Evolutionary conservation across 225 moss, liverwort and hornwort genomes (phyloP).

Genomic region (Anthoceros angustus): DNA sequence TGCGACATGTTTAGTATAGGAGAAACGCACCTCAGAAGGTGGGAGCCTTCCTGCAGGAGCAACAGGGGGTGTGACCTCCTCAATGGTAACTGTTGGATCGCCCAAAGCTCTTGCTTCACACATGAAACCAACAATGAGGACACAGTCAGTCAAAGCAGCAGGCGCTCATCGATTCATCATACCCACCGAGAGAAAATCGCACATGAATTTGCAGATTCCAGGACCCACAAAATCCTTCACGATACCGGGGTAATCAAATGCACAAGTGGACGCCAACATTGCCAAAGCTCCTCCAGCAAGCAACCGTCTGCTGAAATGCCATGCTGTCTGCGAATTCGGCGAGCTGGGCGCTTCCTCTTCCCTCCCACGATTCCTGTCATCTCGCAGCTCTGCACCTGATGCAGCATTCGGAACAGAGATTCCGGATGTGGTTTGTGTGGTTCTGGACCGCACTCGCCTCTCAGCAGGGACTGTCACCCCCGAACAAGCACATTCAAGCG

Average conservation of each 20-base stretch:
- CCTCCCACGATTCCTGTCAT: not conserved
- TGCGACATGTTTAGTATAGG: too few species aligned
- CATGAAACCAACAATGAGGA: too few species aligned
- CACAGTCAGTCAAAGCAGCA: not conserved
- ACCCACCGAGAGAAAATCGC: too few species aligned
- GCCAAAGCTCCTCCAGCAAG: not conserved
- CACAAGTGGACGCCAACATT: not conserved
- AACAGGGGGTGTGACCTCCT: slow-evolving; percentile 37
- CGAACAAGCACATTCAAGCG: not conserved
- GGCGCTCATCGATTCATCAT: too few species aligned
- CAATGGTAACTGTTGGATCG: slow-evolving; percentile 41
- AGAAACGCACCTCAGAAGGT: slow-evolving; percentile 28
- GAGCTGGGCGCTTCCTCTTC: not conserved
- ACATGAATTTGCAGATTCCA: not conserved
- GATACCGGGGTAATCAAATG: not conserved
- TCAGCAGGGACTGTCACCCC: not conserved
- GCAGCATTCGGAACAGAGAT: too few species aligned
- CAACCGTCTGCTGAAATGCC: not conserved
- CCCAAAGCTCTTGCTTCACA: slow-evolving; percentile 40
- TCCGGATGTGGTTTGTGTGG: not conserved
- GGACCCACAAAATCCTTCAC: not conserved
- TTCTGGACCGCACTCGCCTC: not conserved
- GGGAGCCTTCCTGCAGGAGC: slow-evolving; percentile 30
- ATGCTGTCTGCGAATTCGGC: not conserved
- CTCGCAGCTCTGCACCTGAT: too few species aligned